Base-by-base conservation (phyloP, 345 rosid genomes). In the Rhodomyrtus tomentosa region DNA sequence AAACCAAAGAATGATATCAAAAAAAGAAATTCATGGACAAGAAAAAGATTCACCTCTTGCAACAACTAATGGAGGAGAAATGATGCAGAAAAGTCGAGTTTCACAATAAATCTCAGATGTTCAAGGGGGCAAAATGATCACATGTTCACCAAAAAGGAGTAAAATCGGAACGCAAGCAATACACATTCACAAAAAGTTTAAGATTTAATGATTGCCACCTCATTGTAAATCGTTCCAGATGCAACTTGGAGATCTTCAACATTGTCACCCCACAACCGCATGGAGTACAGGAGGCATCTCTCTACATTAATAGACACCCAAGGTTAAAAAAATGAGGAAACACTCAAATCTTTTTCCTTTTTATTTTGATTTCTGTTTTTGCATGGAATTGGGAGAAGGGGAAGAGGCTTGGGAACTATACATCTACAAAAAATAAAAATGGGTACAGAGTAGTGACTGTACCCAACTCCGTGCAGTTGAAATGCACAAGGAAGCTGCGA, bases 211-310 rank as follows among this genome's bases (percentile, higher is more conserved):
- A 59, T 62, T 42, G 82, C 58, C 80, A 95, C 98, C 98, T 97
- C 98, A 88, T 95, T 97, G 82, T 87, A 94, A 82, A 97, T 97
- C 83, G 99, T 97, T 50, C 98, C 98, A 76, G 93, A 95, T 81
- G 98, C 98, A 59, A 97, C 89, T 53, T 88, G 93, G 76, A 97
- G 94, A 73, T 91, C 86, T 54, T 89, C 90, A 73, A 94, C 86
- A 90, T 76, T 92, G 62, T 93, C 88, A 12, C 98, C 99, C 98
- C 96, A 95, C 83, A 97, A 89, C 83, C 98, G 90, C 98, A 95
- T 93, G 74, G 96, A 92, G 88, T 95, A 97, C 82, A 97, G 88
- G 83, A 97, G 95, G 90, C 98, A 95, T 87, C 92, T 94, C 38
- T 95, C 99, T 95, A 88, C 87, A 92, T 21, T 36, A 18, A 68